phyloP scores from a whole-genome alignment of 257 asterid genomes.

The Salvia rosmarinus region DNA sequence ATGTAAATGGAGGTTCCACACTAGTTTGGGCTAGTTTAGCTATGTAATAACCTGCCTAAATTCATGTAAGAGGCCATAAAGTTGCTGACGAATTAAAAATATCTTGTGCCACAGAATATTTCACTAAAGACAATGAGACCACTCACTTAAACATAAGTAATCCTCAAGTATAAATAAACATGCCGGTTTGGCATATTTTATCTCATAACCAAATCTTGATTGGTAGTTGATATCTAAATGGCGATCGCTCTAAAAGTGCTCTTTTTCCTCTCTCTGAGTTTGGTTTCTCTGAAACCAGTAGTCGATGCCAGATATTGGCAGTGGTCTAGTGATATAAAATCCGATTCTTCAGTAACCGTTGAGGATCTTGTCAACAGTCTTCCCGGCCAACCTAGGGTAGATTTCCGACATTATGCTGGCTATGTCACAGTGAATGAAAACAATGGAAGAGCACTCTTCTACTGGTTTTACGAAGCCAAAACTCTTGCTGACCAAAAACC shows the following conservation, averaged over 20 bases:
- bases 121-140: slow-evolving; percentile 40
- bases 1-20: slow-evolving; percentile 54
- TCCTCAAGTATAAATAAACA: slow-evolving; percentile 56
- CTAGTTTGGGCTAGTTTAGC: slow-evolving; percentile 42
- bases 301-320: slow-evolving; percentile 49
- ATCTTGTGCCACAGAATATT: slow-evolving; percentile 44
- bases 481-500: slow-evolving; percentile 64
- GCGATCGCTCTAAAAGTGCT: slow-evolving; percentile 40
- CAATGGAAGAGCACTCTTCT: slow-evolving; percentile 76
- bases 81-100: slow-evolving; percentile 36
- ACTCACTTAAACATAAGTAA: slow-evolving; percentile 22
- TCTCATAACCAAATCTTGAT: slow-evolving; percentile 31
- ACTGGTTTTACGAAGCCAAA: slow-evolving; percentile 86
- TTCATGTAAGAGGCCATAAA: slow-evolving; percentile 43
- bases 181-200: slow-evolving; percentile 37
- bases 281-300: slow-evolving; percentile 43
- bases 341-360: slow-evolving; percentile 28
- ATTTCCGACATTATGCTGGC: slow-evolving; percentile 76
- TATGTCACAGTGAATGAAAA: slow-evolving; percentile 62
- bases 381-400: slow-evolving; percentile 76
- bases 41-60: slow-evolving; percentile 40
- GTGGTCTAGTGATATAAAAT: slow-evolving; percentile 40
- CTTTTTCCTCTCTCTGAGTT: slow-evolving; percentile 42
- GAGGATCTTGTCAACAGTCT: slow-evolving; percentile 67
- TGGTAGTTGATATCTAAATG: slow-evolving; percentile 45